Base-by-base conservation (phyloP, 1,139 yeast species). In the Kodamaea anthophila region DNA sequence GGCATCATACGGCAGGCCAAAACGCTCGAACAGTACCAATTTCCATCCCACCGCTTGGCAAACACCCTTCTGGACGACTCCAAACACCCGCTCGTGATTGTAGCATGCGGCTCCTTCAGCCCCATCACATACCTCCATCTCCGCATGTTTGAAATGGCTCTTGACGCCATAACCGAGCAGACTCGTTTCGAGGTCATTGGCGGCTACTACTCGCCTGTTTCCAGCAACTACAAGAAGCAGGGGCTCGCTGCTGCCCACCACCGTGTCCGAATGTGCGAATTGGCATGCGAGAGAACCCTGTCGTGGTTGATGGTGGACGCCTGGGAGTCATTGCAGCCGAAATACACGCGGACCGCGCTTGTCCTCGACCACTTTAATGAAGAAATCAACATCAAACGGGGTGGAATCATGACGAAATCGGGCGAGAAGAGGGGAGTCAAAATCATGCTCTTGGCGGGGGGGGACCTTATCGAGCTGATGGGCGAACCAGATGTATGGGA, bases 401-500 rank as follows among this genome's bases (percentile, higher is more conserved):
- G 93, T 11, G 99, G 98, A 7, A 76, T 88, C n/a, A 55, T 61
- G 41, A 79, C 82, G 4, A 65, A 74, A n/a, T 63, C 72, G 25
- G 95, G 95, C 9, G 77, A 75, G 38, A 74, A 75, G 37, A 68
- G 86, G 39, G 96, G 95, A 13, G 96, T 85, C 34, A 91, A 91
- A 53, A 82, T 91, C 46, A 91, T 91, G 98, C 68, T 91, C 36
- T 65, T 91, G 23, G 98, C 98, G 1, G 99, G 99, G 29, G 98
- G 98, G 21, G 98, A 91, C 57, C 69, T 93, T 46, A 91, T 91
- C 35, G 98, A 91, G 56, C 80, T 94, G 29, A 91, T 93, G 97
- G 98, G 98, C n/a, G 98, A 91, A 55, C 97, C 97, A 18, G 93
- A 88, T 49, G 98, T 91, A 21, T 91, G 99, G 99, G 96, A 94